A percentile compares a stretch with the other conserved stretches of the same genome.
phyloP scores from a whole-genome alignment of 345 rosid species.

The Citrus medica region DNA sequence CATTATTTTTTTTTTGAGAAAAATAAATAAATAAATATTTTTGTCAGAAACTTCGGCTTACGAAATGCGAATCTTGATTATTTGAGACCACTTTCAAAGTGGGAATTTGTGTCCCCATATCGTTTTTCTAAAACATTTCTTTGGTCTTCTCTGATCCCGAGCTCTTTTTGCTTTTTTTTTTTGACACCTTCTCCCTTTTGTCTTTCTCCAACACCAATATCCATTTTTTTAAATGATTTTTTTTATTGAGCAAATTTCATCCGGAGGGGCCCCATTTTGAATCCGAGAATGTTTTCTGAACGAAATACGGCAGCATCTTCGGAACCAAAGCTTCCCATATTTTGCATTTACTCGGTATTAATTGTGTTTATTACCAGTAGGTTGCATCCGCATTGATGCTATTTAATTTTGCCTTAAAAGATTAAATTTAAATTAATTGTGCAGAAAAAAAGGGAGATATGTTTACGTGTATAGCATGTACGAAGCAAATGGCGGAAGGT shows the following conservation, averaged over 20 bases:
- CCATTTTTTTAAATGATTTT: not conserved
- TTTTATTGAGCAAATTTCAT: no score
- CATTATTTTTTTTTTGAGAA: not conserved
- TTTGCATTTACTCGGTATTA: not conserved
- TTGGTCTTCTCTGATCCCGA: conserved; percentile 45
- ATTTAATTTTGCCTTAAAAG: no score
- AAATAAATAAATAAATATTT: not conserved
- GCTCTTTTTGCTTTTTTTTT: conserved; percentile 4
- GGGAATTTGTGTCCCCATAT: conserved; percentile 16
- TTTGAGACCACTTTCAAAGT: conserved; percentile 18
- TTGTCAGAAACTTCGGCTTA: conserved; percentile 40
- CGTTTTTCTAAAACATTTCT: conserved; percentile 21
- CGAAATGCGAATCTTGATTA: not conserved
- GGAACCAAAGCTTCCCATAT: not conserved
- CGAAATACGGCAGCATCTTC: no score
- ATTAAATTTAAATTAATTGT: not conserved
- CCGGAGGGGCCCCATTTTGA: not conserved
- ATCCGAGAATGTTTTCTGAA: not conserved
- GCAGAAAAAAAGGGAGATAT: conserved; percentile 24
- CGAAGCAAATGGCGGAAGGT: conserved; percentile 74
- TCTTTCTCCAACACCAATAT: conserved; percentile 23
- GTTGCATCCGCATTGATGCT: not conserved
- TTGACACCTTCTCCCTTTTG: conserved; percentile 24
- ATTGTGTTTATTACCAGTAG: not conserved
- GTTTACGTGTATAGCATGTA: conserved; percentile 98